Evolutionary conservation across 129 eudicot genomes (phyloP).

Genomic region (Artemisia tridentata): DNA sequence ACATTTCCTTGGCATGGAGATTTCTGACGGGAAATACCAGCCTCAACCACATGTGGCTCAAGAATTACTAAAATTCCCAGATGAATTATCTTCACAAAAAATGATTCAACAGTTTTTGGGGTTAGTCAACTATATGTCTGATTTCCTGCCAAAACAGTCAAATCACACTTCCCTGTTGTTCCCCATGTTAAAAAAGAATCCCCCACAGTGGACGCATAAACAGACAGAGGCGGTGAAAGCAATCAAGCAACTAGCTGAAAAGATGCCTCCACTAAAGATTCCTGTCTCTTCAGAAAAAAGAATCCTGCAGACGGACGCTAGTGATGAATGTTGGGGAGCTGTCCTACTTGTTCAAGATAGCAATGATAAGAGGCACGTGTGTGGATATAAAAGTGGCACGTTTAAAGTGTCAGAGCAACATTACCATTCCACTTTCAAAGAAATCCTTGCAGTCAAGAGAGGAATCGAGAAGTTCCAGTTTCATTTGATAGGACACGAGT

Average conservation of each 20-base stretch:
- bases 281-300: not conserved
- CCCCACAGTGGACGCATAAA: not conserved
- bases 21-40: not conserved
- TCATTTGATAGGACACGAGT: not conserved
- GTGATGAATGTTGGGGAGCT: not conserved
- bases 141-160: too few species aligned
- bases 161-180: too few species aligned
- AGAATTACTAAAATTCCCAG: not conserved
- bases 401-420: not conserved
- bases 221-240: not conserved
- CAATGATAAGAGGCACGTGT: not conserved
- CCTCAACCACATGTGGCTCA: not conserved
- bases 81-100: not conserved
- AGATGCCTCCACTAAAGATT: not conserved
- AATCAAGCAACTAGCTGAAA: not conserved
- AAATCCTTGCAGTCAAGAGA: not conserved
- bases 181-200: too few species aligned
- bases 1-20: not conserved
- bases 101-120: not conserved
- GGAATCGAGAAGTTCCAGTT: not conserved
- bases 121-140: too few species aligned
- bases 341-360: not conserved
- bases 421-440: not conserved
- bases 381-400: slow-evolving; percentile 3
- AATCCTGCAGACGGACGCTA: not conserved